These are phyloP conservation scores for Fonsecaea pugnacius DNA, from an alignment of 2,329 filamentous ascomycete species.

Conservation along the genomic window DNA sequence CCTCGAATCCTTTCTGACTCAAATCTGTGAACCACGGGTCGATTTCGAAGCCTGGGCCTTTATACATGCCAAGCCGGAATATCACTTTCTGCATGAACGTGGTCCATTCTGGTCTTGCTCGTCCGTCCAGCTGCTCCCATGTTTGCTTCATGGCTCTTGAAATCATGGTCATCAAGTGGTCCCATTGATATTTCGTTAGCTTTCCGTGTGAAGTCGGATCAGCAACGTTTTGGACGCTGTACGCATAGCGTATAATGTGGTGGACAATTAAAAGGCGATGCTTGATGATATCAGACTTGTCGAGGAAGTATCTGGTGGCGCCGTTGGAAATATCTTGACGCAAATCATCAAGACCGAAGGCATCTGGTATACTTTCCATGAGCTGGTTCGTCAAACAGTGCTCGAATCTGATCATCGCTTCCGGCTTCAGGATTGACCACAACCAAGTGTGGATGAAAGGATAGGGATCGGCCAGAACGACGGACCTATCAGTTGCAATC, in stretches of 20 bases:
- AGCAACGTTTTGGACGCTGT: slow-evolving; percentile 10
- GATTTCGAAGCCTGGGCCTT: slow-evolving; percentile 22
- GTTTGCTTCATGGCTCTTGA: slow-evolving; percentile 22
- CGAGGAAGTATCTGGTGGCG: slow-evolving; percentile 2
- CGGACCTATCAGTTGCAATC: slow-evolving; percentile 11
- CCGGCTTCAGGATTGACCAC: slow-evolving; percentile 19
- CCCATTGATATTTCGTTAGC: slow-evolving; percentile 18
- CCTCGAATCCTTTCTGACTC: slow-evolving; percentile 8
- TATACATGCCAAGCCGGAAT: slow-evolving; percentile 26
- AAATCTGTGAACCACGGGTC: slow-evolving; percentile 24
- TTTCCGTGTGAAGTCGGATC: slow-evolving; percentile 5
- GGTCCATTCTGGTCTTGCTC: slow-evolving; percentile 19
- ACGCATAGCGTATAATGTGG: slow-evolving; percentile 28
- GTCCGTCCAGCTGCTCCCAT: slow-evolving; percentile 15
- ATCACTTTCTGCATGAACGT: slow-evolving; percentile 28
- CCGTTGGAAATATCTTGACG: slow-evolving; percentile 13
- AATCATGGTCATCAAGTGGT: slow-evolving; percentile 26
- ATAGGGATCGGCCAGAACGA: slow-evolving; percentile 19
- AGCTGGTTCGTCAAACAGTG: slow-evolving; percentile 27
- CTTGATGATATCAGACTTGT: slow-evolving; percentile 21
- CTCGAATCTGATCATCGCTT: slow-evolving; percentile 24
- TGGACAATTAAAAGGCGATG: slow-evolving; percentile 26
- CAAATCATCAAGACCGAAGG: slow-evolving; percentile 24
- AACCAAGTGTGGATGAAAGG: slow-evolving; percentile 28
- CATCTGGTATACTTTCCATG: slow-evolving; percentile 20